Evolutionary conservation across 257 asterid species (phyloP).

Genomic region (Schizonepeta tenuifolia): DNA sequence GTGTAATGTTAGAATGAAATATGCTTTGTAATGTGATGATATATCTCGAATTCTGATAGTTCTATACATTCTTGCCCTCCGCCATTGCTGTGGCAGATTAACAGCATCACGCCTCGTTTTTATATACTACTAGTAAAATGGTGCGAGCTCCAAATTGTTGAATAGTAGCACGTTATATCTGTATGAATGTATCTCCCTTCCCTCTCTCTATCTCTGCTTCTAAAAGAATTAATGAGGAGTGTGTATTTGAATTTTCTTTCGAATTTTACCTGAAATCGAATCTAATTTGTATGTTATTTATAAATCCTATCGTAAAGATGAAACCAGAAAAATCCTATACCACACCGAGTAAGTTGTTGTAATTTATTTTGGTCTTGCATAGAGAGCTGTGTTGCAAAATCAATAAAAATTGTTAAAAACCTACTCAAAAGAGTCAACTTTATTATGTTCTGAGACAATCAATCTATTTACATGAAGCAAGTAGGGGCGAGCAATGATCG

Average conservation of each 20-base stretch:
- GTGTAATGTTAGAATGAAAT: slow-evolving; percentile 4
- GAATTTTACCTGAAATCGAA: too few species aligned
- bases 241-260: too few species aligned
- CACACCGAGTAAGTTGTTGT: too few species aligned
- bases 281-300: too few species aligned
- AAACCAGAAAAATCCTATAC: too few species aligned
- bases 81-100: slow-evolving; percentile 31
- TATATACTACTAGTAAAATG: too few species aligned
- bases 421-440: background rate
- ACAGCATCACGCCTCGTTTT: background rate
- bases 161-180: too few species aligned
- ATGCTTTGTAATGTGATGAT: slow-evolving; percentile 37
- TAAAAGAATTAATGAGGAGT: too few species aligned
- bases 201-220: too few species aligned
- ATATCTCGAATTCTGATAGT: slow-evolving; percentile 27
- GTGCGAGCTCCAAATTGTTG: too few species aligned
- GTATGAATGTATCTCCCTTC: too few species aligned
- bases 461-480: slow-evolving; percentile 47
- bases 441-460: slow-evolving; percentile 1
- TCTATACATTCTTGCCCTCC: background rate
- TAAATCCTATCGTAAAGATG: too few species aligned
- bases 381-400: background rate
- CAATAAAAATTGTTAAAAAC: background rate
- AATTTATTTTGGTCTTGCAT: background rate
- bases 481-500: background rate